Evolutionary conservation across 2,329 filamentous ascomycete species (phyloP).

Genomic region (Microsporum canis): DNA sequence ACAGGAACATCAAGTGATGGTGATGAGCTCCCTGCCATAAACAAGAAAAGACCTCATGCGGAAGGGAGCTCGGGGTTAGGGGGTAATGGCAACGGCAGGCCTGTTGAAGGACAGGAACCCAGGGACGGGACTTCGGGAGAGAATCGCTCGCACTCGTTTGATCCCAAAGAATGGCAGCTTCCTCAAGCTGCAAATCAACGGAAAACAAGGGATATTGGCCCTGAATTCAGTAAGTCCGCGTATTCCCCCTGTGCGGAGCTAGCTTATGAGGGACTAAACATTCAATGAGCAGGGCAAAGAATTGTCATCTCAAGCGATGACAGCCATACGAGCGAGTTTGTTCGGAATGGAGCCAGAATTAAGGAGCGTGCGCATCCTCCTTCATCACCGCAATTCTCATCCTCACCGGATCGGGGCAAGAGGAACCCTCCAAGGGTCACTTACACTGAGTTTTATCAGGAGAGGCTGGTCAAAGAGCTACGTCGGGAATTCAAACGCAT

Average conservation of each 20-base stretch:
- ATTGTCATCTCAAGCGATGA: background rate
- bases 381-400: background rate
- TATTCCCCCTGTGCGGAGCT: background rate
- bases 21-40: background rate
- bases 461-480: background rate
- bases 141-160: background rate
- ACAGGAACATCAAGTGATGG: background rate
- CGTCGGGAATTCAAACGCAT: background rate
- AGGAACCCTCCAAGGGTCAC: background rate
- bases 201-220: background rate
- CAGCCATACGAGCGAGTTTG: background rate
- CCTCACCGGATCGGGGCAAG: background rate
- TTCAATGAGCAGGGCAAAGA: background rate
- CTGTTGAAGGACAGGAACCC: background rate
- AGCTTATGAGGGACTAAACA: too few species aligned
- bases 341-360: background rate
- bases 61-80: background rate
- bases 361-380: background rate
- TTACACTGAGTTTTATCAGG: background rate
- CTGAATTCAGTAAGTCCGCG: background rate
- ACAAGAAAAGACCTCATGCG: background rate
- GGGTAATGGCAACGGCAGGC: background rate
- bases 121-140: background rate
- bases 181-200: background rate
- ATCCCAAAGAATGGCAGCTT: background rate